Evolutionary conservation across 2,329 filamentous ascomycete species (phyloP).

Genomic region (Mycosphaerella sp.): DNA sequence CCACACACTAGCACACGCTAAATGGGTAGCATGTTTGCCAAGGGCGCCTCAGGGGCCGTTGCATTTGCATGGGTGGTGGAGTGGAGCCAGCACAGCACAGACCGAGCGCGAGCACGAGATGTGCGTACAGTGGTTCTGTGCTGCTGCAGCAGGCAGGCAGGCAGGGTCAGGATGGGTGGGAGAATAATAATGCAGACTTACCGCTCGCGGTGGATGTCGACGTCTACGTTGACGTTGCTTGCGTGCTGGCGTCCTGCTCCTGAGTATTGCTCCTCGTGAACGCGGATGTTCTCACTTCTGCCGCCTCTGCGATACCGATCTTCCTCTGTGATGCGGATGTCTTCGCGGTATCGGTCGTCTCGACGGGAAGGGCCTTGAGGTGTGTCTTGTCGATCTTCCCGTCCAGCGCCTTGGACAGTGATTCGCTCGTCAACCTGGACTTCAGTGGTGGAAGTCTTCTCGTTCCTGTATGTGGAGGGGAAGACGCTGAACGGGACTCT

Average conservation of each 20-base stretch:
- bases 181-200: slow-evolving; percentile 34
- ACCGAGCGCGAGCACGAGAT: slow-evolving; percentile 1
- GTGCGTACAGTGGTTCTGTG: background rate
- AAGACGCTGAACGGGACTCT: slow-evolving; percentile 98
- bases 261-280: slow-evolving; percentile 32
- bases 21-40: slow-evolving; percentile 31
- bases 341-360: slow-evolving; percentile 65
- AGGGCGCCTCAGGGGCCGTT: slow-evolving; percentile 26
- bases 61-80: slow-evolving; percentile 7
- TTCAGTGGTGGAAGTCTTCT: slow-evolving; percentile 57
- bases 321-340: slow-evolving; percentile 77
- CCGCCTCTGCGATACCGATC: slow-evolving; percentile 61
- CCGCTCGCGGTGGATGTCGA: slow-evolving; percentile 49
- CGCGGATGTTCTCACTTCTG: slow-evolving; percentile 35
- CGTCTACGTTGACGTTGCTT: slow-evolving; percentile 28
- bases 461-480: slow-evolving; percentile 91
- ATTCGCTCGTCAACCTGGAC: slow-evolving; percentile 87
- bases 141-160: background rate
- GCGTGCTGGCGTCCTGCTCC: slow-evolving; percentile 21
- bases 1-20: slow-evolving; percentile 31
- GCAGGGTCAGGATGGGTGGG: background rate
- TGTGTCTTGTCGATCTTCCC: slow-evolving; percentile 84
- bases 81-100: slow-evolving; percentile 10
- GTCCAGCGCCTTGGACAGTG: slow-evolving; percentile 80
- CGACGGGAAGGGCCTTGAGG: slow-evolving; percentile 57